Percentiles rank a stretch among this genome's conserved stretches.
Conservation (phyloP, 1,284 basidiomycete genomes). For the Cystobasidiaceae sp. region DNA sequence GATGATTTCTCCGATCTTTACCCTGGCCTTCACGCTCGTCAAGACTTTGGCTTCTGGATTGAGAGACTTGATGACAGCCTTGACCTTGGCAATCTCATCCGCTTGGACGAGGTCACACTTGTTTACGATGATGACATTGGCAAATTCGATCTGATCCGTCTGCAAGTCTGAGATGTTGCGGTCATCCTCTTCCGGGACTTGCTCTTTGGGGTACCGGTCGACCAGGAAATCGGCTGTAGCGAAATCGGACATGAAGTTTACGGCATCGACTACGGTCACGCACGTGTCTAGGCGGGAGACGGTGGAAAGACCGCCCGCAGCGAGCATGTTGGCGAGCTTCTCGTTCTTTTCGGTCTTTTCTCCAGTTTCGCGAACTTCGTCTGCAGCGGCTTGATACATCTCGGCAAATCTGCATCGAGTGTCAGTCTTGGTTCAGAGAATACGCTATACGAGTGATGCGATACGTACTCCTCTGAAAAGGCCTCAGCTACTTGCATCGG, state of each 20-base stretch:
- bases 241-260: slow-evolving; percentile 49
- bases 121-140: slow-evolving; percentile 51
- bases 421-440: background rate
- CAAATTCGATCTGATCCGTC: slow-evolving; percentile 51
- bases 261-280: slow-evolving; percentile 46
- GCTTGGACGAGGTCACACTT: slow-evolving; percentile 48
- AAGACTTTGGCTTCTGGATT: slow-evolving; percentile 47
- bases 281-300: slow-evolving; percentile 46
- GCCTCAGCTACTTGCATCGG: slow-evolving; percentile 47
- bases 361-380: slow-evolving; percentile 44
- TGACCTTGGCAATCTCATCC: slow-evolving; percentile 45
- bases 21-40: slow-evolving; percentile 40
- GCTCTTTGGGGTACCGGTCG: slow-evolving; percentile 44
- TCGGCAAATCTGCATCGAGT: slow-evolving; percentile 44
- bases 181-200: slow-evolving; percentile 51
- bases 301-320: slow-evolving; percentile 48
- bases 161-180: slow-evolving; percentile 51
- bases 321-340: slow-evolving; percentile 48
- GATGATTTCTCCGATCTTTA: slow-evolving; percentile 48
- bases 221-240: slow-evolving; percentile 51
- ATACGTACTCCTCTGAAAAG: slow-evolving; percentile 12
- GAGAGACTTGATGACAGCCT: slow-evolving; percentile 46
- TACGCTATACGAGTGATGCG: background rate
- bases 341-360: slow-evolving; percentile 39
- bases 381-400: slow-evolving; percentile 47